These are phyloP conservation scores for Chaetothyriales sp. DNA, from an alignment of 2,329 filamentous ascomycete species.

Conservation along the genomic window DNA sequence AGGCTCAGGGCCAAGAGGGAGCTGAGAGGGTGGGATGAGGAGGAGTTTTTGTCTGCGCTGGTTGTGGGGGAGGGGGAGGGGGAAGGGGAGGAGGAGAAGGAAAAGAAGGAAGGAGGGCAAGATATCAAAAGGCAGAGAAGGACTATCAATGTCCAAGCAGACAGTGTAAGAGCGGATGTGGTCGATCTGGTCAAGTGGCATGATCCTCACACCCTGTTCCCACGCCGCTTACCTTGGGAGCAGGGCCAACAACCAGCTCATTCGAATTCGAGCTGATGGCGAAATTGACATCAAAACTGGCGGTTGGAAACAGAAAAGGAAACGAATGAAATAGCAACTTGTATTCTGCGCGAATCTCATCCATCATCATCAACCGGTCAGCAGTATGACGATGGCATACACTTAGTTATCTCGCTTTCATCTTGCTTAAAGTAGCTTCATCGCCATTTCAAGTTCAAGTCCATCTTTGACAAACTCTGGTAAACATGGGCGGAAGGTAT, in stretches of 20 bases:
- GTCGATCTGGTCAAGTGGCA: neutral
- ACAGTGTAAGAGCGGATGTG: neutral
- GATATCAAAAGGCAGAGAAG: neutral
- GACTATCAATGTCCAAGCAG: neutral
- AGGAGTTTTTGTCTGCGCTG: slow-evolving; percentile 4
- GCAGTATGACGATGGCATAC: neutral
- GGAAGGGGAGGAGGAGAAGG: too few species aligned
- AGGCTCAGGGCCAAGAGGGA: slow-evolving; percentile 24
- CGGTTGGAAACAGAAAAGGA: too few species aligned
- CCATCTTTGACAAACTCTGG: neutral
- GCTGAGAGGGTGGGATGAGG: slow-evolving; percentile 24
- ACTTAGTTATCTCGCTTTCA: neutral
- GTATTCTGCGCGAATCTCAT: neutral
- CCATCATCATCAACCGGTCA: neutral
- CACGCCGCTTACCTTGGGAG: neutral
- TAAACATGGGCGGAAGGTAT: neutral
- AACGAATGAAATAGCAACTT: neutral
- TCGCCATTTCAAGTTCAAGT: neutral
- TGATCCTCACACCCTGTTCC: neutral
- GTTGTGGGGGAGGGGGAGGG: neutral
- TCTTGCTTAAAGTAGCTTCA: neutral
- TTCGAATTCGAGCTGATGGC: neutral
- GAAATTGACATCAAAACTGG: too few species aligned
- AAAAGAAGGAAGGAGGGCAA: neutral
- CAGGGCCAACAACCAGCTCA: neutral